A percentile compares a stretch with the other conserved stretches of the same genome.
Evolutionary conservation across 176 grass and related monocot species (phyloP).

Genomic region (Lolium perenne): DNA sequence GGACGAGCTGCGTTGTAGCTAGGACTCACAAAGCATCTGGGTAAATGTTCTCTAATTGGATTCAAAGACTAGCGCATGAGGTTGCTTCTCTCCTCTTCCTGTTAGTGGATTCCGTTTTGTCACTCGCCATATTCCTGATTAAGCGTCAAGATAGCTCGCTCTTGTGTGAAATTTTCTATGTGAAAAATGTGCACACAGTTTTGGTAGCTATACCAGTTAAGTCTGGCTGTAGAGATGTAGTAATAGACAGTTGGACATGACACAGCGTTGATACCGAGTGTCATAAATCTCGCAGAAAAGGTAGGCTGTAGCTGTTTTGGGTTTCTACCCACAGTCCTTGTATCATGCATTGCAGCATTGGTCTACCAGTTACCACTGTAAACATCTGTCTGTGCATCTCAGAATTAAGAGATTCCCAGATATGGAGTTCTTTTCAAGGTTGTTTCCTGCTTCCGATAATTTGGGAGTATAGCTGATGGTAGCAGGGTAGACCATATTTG

Average conservation of each 20-base stretch:
- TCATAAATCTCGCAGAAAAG: background rate
- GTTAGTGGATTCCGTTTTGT: background rate
- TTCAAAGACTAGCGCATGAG: background rate
- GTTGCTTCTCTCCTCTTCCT: background rate
- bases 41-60: background rate
- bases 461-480: too few species aligned
- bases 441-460: too few species aligned
- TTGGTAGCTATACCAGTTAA: background rate
- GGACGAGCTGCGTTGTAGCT: constrained; percentile 65
- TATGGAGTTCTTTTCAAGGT: too few species aligned
- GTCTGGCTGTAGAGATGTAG: background rate
- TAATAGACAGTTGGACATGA: background rate
- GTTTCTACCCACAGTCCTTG: too few species aligned
- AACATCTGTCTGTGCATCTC: too few species aligned
- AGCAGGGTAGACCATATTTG: too few species aligned
- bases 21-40: background rate
- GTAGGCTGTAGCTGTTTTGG: too few species aligned
- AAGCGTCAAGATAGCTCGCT: background rate
- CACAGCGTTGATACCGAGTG: background rate
- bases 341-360: too few species aligned
- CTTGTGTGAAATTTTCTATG: background rate
- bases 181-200: background rate
- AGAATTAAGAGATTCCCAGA: too few species aligned
- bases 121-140: constrained; percentile 4
- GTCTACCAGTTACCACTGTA: too few species aligned